Base-by-base conservation (phyloP, 306 rosid species). In the Lotus japonicus region DNA sequence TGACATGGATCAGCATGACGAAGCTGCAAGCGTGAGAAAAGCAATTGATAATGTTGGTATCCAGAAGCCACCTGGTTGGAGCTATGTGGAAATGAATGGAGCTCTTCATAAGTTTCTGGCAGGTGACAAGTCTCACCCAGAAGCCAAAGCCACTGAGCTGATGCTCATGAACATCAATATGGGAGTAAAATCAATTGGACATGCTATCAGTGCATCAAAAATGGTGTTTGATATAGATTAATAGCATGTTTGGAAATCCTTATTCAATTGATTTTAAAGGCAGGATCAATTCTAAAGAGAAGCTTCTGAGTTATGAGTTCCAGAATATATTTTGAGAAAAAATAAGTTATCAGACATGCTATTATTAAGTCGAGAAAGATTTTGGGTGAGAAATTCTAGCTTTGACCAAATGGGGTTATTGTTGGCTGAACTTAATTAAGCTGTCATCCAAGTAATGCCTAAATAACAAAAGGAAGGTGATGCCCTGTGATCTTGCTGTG, bases 11-110 rank as follows among this genome's bases (percentile, higher is more conserved):
- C 77, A 53, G 52, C 80, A 48, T 49, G 87, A 77, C 3, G 87
- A 83, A 71, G 87, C 82, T 58, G 70, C 55, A 23, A 36, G 54
- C 17, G 77, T 60, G 39, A 83, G 87, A 66, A 66, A 70, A 61
- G 73, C 31, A 54, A 73, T 73, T 17, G 76, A 80, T 63, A 36
- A 77, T 16, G 74, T 58, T 42, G 63, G 63, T 46, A 77, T 83
- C 64, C 76, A 70, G 62, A 83, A 83, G 80, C 82, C 87, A 18
- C 68, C 78, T 39, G 87, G 82, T 64, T 80, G 80, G 82, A 83
- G 87, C 74, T 80, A 72, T 48, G 53, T 83, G 58, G 87, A 83
- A 18, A 16, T 73, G 58, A 70, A 83, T 60, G 79, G 82, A 58
- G 55, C 15, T 23, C 64, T 83, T 64, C 80, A 77, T 55, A 70